A percentile compares a stretch with the other conserved stretches of the same genome.
phyloP scores from a whole-genome alignment of 1,284 basidiomycete species.

The Irpex sp. region DNA sequence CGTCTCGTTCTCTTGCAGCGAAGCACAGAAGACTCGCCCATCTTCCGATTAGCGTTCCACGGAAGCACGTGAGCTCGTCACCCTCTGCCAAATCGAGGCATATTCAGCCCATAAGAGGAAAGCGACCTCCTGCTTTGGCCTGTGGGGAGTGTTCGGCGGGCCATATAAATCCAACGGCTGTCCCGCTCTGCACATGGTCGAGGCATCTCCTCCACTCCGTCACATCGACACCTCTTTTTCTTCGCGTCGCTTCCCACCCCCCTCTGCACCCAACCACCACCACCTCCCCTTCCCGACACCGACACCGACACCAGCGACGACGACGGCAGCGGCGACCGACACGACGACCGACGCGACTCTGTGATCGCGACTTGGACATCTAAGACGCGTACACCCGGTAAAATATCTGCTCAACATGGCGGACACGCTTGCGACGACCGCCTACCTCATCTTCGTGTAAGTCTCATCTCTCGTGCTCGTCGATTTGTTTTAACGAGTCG shows the following conservation, averaged over 20 bases:
- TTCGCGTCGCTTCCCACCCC: conserved; percentile 8
- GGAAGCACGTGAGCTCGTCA: not conserved
- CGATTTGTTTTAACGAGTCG: conserved; percentile 9
- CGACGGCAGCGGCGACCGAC: not conserved
- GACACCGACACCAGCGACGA: conserved; percentile 1
- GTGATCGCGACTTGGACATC: not conserved
- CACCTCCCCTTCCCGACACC: conserved; percentile 6
- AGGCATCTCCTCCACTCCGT: not conserved
- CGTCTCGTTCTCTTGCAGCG: not conserved
- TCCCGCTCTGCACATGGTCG: not conserved
- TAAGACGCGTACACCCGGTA: not conserved
- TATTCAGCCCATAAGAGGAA: not conserved
- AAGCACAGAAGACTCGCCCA: not conserved
- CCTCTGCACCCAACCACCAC: conserved; percentile 11
- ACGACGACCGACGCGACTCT: conserved; percentile 3
- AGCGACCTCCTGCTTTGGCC: conserved; percentile 5
- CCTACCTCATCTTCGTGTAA: conserved; percentile 50
- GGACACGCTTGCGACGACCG: conserved; percentile 38
- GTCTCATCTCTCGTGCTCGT: conserved; percentile 33
- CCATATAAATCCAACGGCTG: not conserved
- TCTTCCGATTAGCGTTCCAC: not conserved
- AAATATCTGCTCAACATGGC: conserved; percentile 27
- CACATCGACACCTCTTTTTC: conserved; percentile 2
- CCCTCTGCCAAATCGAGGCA: not conserved
- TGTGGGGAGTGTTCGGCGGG: no score